Evolutionary conservation across 371 early-diverging fungal species (phyloP).

Genomic region (Lichtheimia corymbifera): DNA sequence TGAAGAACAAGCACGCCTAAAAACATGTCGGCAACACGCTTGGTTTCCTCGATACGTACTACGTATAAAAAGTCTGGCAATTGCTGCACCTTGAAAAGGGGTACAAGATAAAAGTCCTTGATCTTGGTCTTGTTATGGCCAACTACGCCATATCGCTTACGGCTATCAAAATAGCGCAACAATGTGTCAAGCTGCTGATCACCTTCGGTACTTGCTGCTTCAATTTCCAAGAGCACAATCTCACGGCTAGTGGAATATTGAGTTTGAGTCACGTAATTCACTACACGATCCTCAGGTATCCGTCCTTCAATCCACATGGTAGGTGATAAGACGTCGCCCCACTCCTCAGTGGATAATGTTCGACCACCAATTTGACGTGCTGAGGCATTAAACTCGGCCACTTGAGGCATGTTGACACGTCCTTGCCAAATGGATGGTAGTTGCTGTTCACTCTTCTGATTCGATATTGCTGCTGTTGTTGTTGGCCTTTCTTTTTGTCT

Average conservation of each 20-base stretch:
- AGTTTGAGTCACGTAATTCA: constrained; percentile 59
- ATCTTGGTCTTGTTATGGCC: constrained; percentile 64
- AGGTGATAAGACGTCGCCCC: constrained; percentile 64
- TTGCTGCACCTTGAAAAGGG: constrained; percentile 49
- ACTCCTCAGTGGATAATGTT: constrained; percentile 37
- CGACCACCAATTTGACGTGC: constrained; percentile 69
- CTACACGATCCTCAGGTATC: constrained; percentile 55
- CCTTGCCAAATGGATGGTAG: constrained; percentile 62
- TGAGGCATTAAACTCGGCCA: constrained; percentile 59
- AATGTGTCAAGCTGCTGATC: constrained; percentile 43
- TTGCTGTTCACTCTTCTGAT: too few species aligned
- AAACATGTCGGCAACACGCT: constrained; percentile 40
- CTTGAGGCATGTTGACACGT: constrained; percentile 67
- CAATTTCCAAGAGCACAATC: constrained; percentile 62
- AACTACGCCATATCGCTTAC: constrained; percentile 70
- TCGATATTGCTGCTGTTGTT: too few species aligned
- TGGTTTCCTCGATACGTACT: constrained; percentile 41
- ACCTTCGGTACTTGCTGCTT: constrained; percentile 13
- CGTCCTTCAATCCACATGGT: constrained; percentile 71
- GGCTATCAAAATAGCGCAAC: constrained; percentile 60
- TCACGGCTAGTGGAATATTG: constrained; percentile 57
- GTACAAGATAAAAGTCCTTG: constrained; percentile 78
- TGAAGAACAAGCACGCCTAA: constrained; percentile 57
- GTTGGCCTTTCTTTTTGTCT: too few species aligned
- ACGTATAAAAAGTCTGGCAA: constrained; percentile 59